Percentiles rank a stretch among this genome's conserved stretches.
Evolutionary conservation across 495 filamentous ascomycete genomes (phyloP).

Genomic region (Aspergillus avenaceus): DNA sequence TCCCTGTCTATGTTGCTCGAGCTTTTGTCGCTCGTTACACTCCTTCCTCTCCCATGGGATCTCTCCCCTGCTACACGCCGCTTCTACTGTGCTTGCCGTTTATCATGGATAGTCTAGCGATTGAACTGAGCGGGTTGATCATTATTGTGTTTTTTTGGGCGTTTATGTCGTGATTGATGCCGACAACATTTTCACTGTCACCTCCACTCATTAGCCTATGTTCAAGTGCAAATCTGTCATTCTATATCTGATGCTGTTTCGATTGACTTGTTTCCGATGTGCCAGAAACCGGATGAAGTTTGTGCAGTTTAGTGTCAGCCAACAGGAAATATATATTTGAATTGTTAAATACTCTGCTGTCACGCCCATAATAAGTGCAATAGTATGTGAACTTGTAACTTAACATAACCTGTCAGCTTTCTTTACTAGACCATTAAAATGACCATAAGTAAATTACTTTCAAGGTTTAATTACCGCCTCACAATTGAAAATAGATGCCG

Average conservation of each 20-base stretch:
- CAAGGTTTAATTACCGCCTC: no score
- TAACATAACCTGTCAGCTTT: no score
- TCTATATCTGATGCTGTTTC: constrained; percentile 2
- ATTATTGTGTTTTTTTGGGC: constrained; percentile 16
- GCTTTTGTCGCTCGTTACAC: constrained; percentile 10
- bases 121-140: constrained; percentile 29
- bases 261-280: constrained; percentile 6
- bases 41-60: constrained; percentile 9
- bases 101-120: constrained; percentile 31
- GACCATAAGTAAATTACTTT: no score
- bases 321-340: constrained; percentile 19
- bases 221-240: constrained; percentile 13
- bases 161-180: constrained; percentile 11
- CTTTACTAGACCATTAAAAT: no score
- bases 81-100: constrained; percentile 15
- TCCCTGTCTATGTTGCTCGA: constrained; percentile 5
- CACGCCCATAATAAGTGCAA: no score
- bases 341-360: no score
- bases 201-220: constrained; percentile 18
- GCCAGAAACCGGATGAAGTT: constrained; percentile 1
- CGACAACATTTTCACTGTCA: constrained; percentile 8
- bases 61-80: constrained; percentile 6
- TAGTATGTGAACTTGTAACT: no score
- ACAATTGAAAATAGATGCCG: no score
- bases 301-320: constrained; percentile 7